Evolutionary conservation across 352 stramenopile genomes (phyloP).

Genomic region (Pythium sp.): DNA sequence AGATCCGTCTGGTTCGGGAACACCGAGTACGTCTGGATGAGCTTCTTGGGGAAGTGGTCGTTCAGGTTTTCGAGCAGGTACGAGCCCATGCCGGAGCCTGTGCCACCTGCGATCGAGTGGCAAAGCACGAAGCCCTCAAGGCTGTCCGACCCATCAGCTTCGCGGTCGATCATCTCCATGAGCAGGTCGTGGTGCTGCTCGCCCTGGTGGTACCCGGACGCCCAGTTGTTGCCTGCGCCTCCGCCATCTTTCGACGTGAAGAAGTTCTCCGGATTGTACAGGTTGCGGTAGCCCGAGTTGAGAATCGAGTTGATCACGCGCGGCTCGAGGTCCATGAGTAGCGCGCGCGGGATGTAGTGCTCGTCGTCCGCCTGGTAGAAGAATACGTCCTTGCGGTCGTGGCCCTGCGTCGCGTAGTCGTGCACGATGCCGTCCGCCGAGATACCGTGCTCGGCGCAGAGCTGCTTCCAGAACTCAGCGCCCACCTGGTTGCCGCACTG

Average conservation of each 20-base stretch:
- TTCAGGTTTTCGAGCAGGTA: slow-evolving; percentile 99
- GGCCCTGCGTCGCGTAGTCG: slow-evolving; percentile 89
- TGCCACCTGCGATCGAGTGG: slow-evolving; percentile 99
- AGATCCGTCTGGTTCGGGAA: slow-evolving; percentile 96
- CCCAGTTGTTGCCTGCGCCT: slow-evolving; percentile 93
- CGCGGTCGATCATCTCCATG: slow-evolving; percentile 99
- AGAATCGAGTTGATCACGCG: slow-evolving; percentile 92
- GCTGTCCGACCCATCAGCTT: slow-evolving; percentile 94
- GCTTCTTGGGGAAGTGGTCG: slow-evolving; percentile 99
- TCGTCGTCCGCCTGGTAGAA: slow-evolving; percentile 99
- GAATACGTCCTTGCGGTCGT: slow-evolving; percentile 99
- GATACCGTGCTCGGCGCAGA: slow-evolving; percentile 99
- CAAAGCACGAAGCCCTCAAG: slow-evolving; percentile 98
- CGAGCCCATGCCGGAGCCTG: slow-evolving; percentile 98
- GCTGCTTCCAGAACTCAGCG: slow-evolving; percentile 99
- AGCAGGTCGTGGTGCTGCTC: slow-evolving; percentile 96
- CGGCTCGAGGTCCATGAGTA: slow-evolving; percentile 98
- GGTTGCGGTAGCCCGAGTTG: slow-evolving; percentile 90
- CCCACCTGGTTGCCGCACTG: slow-evolving; percentile 99
- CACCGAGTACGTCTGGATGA: slow-evolving; percentile 99
- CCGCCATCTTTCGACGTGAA: slow-evolving; percentile 92
- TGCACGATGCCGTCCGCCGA: slow-evolving; percentile 94
- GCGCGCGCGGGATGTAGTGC: slow-evolving; percentile 96
- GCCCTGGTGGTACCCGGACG: slow-evolving; percentile 89
- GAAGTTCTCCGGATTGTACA: slow-evolving; percentile 99